Evolutionary conservation across 116 monocot species (phyloP), one percentile per base, ranked within the genome.

Genomic region (Zostera marina): DNA sequence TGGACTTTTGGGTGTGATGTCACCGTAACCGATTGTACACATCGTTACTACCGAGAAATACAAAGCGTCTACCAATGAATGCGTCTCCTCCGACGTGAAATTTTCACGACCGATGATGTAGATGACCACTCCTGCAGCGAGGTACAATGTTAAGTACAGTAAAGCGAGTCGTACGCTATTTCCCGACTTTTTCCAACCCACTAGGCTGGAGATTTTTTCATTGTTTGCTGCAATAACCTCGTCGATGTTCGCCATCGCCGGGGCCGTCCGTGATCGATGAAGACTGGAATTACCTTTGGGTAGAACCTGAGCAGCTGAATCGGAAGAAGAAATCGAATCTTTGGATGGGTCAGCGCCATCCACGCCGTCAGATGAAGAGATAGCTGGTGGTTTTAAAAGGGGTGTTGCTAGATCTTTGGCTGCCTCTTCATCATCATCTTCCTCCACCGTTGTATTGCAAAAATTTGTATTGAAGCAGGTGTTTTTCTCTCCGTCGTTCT

Each of bases 1-100:
- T 8, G 66, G 19, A n/a, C 66, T 66, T 12, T 24, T 21, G 4
- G 79, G 79, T 23, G 66, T 70, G 41, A 78, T 78, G 67, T 78
- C 78, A 13, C 74, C 78, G 38, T 78, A 78, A 14, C 78, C 78
- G 19, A 78, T 66, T 13, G 78, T 78, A 57, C 73, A 78, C 70
- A 78, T 66, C 40, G 70, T 78, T 5, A 74, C 70, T 19, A 73
- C 67, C 44, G 63, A 66, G 63, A 74, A 78, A 70, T 78, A 78
- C 47, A 78, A 53, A 22, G 74, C 78, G 62, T 78, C 78, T 23
- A 78, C 74, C 3, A 74, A 15, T 7, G 61, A 24, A 62, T 73
- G 63, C n/a, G 70, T 70, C 54, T 73, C 62, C 19, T 15, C 58
- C 24, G 46, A 54, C 3, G 38, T 16, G 61, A 72, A 72, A 25